These are phyloP conservation scores for Aspergillus ochraceoroseus DNA, from an alignment of 2,329 filamentous ascomycete genomes.

Conservation along the genomic window DNA sequence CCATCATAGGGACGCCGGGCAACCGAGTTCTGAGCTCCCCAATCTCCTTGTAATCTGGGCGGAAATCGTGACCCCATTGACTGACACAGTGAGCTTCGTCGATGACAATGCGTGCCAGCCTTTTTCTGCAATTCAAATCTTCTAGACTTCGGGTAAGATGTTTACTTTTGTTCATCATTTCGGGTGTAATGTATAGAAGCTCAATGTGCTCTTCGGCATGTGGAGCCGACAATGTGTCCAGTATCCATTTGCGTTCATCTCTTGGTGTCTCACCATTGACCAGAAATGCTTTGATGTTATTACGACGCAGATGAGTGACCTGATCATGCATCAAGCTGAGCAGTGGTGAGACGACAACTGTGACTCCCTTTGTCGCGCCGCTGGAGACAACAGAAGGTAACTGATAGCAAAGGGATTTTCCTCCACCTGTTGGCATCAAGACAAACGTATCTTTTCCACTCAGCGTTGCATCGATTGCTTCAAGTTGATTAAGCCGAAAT, in stretches of 20 bases:
- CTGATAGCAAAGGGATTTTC: constrained; percentile 96
- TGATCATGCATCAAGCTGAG: constrained; percentile 98
- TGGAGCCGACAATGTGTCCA: constrained; percentile 57
- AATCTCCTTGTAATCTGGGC: constrained; percentile 87
- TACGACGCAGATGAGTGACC: constrained; percentile 69
- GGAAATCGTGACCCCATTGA: constrained; percentile 98
- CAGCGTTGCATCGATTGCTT: constrained; percentile 92
- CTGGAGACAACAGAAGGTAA: constrained; percentile 77
- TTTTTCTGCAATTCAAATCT: constrained; percentile 62
- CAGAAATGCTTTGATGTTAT: constrained; percentile 72
- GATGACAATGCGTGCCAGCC: constrained; percentile 86
- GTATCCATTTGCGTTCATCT: constrained; percentile 61
- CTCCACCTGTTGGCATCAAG: constrained; percentile 94
- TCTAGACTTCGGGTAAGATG: constrained; percentile 62
- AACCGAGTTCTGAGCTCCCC: constrained; percentile 69
- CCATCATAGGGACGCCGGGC: constrained; percentile 81
- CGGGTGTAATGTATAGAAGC: constrained; percentile 89
- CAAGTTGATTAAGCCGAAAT: constrained; percentile 85
- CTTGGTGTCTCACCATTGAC: constrained; percentile 71
- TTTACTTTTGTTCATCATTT: constrained; percentile 85
- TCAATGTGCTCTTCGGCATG: constrained; percentile 73
- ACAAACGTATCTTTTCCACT: constrained; percentile 86
- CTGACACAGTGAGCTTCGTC: constrained; percentile 99
- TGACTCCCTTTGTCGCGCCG: constrained; percentile 77
- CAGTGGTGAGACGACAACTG: constrained; percentile 88